A percentile compares a stretch with the other conserved stretches of the same genome.
Evolutionary conservation across 2,329 filamentous ascomycete genomes (phyloP).

Genomic region (Samsoniella hepiali): DNA sequence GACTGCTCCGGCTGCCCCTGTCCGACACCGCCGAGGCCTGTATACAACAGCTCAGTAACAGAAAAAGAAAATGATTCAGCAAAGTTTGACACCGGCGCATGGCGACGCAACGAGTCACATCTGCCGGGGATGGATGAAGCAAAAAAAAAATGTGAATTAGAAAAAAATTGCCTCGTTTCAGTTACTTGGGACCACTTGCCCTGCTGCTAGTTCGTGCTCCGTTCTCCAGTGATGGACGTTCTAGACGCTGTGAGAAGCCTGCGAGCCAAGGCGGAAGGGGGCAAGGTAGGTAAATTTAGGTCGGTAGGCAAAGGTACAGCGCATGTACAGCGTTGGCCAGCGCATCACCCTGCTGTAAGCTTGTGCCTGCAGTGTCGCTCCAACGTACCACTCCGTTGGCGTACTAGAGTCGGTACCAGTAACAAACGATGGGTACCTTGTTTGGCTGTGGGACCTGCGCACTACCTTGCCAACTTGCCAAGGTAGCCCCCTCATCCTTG

Average conservation of each 20-base stretch:
- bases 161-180: neutral
- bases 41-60: too few relatives aligned
- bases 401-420: too few relatives aligned
- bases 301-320: neutral
- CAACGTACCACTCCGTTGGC: neutral
- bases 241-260: neutral
- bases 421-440: too few relatives aligned
- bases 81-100: too few relatives aligned
- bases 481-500: too few relatives aligned
- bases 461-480: too few relatives aligned
- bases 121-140: too few relatives aligned
- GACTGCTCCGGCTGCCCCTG: too few relatives aligned
- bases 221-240: conserved; percentile 1
- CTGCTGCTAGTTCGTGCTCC: neutral
- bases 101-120: too few relatives aligned
- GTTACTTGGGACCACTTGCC: neutral
- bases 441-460: too few relatives aligned
- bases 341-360: neutral
- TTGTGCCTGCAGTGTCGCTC: neutral
- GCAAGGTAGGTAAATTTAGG: neutral
- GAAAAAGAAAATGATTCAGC: too few relatives aligned
- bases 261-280: neutral
- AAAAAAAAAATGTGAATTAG: neutral
- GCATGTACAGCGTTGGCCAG: neutral
- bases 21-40: too few relatives aligned